phyloP scores from a whole-genome alignment of 305 asterid genomes.

The Fraxinus latifolia region DNA sequence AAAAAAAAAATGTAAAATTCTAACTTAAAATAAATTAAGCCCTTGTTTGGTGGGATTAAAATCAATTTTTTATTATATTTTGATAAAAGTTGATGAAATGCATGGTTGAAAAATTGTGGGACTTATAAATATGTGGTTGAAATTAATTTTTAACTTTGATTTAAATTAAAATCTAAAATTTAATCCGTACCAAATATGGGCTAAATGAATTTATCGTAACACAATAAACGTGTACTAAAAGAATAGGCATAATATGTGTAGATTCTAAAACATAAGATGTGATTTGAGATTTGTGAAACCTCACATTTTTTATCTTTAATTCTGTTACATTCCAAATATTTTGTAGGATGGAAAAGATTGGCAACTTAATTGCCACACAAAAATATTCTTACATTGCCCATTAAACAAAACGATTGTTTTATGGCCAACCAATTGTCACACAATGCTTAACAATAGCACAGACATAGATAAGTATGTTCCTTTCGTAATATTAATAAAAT shows the following conservation, averaged over 20 bases:
- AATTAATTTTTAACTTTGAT: too few relatives aligned
- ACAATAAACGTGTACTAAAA: too few relatives aligned
- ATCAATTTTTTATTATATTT: too few relatives aligned
- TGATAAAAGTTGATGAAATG: too few relatives aligned
- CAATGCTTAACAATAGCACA: neutral
- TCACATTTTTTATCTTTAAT: neutral
- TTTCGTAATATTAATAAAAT: too few relatives aligned
- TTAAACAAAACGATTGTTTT: neutral
- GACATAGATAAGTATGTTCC: neutral
- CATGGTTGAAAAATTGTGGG: too few relatives aligned
- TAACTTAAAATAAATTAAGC: neutral
- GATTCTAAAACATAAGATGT: neutral
- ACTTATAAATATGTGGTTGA: too few relatives aligned
- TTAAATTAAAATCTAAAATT: too few relatives aligned
- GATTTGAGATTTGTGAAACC: neutral
- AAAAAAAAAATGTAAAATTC: too few relatives aligned
- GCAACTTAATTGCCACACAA: constrained; percentile 13
- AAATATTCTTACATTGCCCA: neutral
- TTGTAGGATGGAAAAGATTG: constrained; percentile 7
- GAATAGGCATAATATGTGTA: neutral
- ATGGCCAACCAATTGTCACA: constrained; percentile 28
- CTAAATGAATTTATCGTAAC: neutral
- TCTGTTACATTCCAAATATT: neutral
- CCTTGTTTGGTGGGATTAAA: too few relatives aligned
- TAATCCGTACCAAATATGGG: too few relatives aligned